Percentiles rank a stretch among this genome's conserved stretches.
Conservation (phyloP, 257 asterid species). For the Lycium ferocissimum region DNA sequence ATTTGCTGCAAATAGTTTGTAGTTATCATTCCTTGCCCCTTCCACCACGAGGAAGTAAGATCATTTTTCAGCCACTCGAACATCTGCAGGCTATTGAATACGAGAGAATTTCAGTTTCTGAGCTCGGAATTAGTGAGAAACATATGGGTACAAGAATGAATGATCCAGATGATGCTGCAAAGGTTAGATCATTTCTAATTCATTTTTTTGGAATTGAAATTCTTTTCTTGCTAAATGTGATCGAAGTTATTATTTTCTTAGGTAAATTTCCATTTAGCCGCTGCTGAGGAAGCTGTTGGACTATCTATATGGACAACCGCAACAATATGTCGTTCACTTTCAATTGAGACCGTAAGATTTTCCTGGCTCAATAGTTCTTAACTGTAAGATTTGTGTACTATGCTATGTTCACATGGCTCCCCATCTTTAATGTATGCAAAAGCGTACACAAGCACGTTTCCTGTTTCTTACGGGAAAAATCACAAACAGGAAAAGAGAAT, state of each 20-base stretch:
- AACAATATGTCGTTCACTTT: conserved; percentile 85
- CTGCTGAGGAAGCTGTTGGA: conserved; percentile 91
- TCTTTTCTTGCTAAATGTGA: conserved; percentile 3
- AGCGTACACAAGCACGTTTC: not conserved
- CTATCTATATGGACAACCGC: conserved; percentile 88
- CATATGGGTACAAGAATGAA: conserved; percentile 45
- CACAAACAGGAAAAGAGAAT: not conserved
- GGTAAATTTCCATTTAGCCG: conserved; percentile 71
- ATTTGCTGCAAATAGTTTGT: conserved; percentile 83
- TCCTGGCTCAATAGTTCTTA: not conserved
- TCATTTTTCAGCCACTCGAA: conserved; percentile 81
- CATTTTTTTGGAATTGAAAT: not conserved
- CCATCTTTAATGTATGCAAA: conserved; percentile 3
- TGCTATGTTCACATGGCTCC: not conserved
- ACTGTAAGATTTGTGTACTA: not conserved
- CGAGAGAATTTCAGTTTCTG: conserved; percentile 62
- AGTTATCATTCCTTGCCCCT: conserved; percentile 68
- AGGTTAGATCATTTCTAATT: conserved; percentile 52
- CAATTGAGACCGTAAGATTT: conserved; percentile 77
- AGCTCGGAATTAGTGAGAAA: conserved; percentile 59
- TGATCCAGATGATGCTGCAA: conserved; percentile 57
- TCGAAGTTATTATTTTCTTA: conserved; percentile 42
- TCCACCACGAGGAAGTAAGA: conserved; percentile 74
- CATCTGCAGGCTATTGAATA: conserved; percentile 77
- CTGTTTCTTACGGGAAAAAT: not conserved